Base-by-base conservation (phyloP, 768 basidiomycete genomes). In the Fomitopsis pulvina region DNA sequence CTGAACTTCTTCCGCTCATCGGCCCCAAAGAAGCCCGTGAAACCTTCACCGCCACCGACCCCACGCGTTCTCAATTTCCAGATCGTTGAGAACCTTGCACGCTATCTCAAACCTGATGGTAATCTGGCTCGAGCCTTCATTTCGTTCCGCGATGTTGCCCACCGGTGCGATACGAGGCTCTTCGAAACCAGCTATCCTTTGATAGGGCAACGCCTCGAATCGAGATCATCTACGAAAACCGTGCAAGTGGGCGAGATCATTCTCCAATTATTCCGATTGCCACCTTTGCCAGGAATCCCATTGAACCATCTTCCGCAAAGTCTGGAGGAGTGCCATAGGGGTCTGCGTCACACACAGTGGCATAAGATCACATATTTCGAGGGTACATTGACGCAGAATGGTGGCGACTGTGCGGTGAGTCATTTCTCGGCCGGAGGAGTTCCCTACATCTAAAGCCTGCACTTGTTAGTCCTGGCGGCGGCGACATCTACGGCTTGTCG, bases 281-380 rank as follows among this genome's bases (percentile, higher is more conserved):
- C 94, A 0, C 81, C 93, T 2, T 66, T 97, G 41, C 87, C 90
- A n/a, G 91, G 92, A 16, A 71, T 96, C 20, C 68, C 80, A 29
- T 75, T 80, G 18, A 81, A 84, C 39, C 78, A 90, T 53, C 72
- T 97, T 18, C 94, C 95, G 12, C 87, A 93, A 65, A 92, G 90
- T 60, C 71, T 97, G 58, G 94, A 97, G 48, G 95, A 97, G 60
- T 94, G 91, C 59, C 77, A 85, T 58, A 80, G 89, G 12, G 94
- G 95, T 1, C 71, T 98, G 55, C 73, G 90, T 52, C 87, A 94
- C 59, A 83, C 92, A 49, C 85, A 86, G 30, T 96, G 92, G 93
- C 92, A 95, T 61, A 93, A 94, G 70, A 79, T 86, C 56, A 90
- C 92, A 20, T 94, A 95, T 67, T 91, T 89, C 67, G 88, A 96